Percentiles rank a stretch among this genome's conserved stretches.
Evolutionary conservation across 129 eudicot genomes (phyloP).

Genomic region (Flaveria bidentis): DNA sequence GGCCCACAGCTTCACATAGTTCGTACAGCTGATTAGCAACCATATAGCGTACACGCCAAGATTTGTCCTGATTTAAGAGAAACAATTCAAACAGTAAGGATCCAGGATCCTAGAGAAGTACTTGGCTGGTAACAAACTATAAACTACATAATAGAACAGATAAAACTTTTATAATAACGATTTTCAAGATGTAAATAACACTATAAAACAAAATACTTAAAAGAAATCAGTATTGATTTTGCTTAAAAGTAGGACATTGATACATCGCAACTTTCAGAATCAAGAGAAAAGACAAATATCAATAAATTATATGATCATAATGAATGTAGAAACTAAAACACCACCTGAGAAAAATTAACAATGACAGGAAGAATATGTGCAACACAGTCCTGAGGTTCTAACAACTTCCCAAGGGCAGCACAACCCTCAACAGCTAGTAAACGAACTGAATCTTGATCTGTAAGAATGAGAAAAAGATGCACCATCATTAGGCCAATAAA

Average conservation of each 20-base stretch:
- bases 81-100: constrained; percentile 26
- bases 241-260: neutral
- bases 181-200: neutral
- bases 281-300: neutral
- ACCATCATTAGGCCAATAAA: constrained; percentile 14
- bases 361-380: constrained; percentile 97
- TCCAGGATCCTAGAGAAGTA: neutral
- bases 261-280: constrained; percentile 6
- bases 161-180: neutral
- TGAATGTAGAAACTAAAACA: neutral
- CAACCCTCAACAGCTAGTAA: constrained; percentile 99
- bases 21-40: constrained; percentile 98
- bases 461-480: constrained; percentile 18
- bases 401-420: constrained; percentile 97
- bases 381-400: constrained; percentile 95
- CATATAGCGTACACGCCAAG: constrained; percentile 99
- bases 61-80: constrained; percentile 75
- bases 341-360: constrained; percentile 94
- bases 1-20: constrained; percentile 99
- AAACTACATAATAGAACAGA: neutral
- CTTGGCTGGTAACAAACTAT: neutral
- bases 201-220: neutral
- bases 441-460: constrained; percentile 99
- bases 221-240: neutral
- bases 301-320: constrained; percentile 2